phyloP scores from a whole-genome alignment of 1,284 basidiomycete species.

The Tilletia walkeri region DNA sequence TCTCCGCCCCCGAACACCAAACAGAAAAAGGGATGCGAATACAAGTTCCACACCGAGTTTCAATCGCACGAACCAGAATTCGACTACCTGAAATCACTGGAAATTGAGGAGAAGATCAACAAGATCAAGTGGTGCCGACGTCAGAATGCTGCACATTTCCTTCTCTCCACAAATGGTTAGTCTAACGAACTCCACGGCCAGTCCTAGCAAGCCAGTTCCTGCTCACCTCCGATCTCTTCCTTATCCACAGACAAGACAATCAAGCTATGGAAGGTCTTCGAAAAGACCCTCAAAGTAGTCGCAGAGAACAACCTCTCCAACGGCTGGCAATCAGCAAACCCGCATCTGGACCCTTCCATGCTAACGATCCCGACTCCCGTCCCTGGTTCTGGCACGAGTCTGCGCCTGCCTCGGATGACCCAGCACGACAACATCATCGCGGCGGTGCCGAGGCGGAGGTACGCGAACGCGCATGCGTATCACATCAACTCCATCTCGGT shows the following conservation, averaged over 20 bases:
- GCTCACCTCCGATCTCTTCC: neutral
- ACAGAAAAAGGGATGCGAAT: constrained; percentile 98
- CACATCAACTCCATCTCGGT: constrained; percentile 99
- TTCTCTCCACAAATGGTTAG: constrained; percentile 80
- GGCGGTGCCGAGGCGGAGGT: constrained; percentile 96
- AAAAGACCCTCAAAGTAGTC: constrained; percentile 93
- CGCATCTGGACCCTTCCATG: constrained; percentile 27
- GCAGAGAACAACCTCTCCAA: constrained; percentile 88
- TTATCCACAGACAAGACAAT: constrained; percentile 82
- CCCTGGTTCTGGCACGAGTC: constrained; percentile 37
- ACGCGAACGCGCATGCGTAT: constrained; percentile 98
- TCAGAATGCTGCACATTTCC: constrained; percentile 94
- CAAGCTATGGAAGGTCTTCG: constrained; percentile 99
- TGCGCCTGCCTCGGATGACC: constrained; percentile 63
- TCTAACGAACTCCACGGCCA: constrained; percentile 10
- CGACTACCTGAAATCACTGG: constrained; percentile 98
- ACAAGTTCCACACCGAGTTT: constrained; percentile 99
- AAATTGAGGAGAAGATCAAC: constrained; percentile 99
- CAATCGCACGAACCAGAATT: constrained; percentile 99
- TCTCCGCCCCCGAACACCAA: constrained; percentile 24
- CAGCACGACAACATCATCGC: constrained; percentile 97
- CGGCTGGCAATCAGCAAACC: constrained; percentile 32
- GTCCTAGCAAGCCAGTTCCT: neutral
- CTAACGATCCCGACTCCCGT: constrained; percentile 34
- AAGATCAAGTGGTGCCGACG: constrained; percentile 99